phyloP scores from a whole-genome alignment of 2,329 filamentous ascomycete genomes.

The Aschersonia sp. region DNA sequence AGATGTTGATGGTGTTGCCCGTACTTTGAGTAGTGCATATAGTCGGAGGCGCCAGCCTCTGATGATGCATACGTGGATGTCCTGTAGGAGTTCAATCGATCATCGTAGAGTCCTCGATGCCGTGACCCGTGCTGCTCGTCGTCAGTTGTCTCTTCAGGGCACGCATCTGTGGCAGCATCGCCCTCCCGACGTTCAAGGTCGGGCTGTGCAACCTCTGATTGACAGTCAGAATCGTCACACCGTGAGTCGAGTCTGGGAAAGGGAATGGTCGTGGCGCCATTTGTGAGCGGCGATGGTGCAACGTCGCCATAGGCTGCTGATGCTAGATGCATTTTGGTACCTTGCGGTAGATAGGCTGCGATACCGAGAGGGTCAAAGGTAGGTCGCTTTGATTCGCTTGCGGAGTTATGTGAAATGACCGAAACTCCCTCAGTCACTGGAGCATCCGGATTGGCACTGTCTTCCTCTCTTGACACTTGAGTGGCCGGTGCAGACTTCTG shows the following conservation, averaged over 20 bases:
- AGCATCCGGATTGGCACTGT: neutral
- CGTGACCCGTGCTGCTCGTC: slow-evolving; percentile 14
- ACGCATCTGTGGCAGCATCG: slow-evolving; percentile 19
- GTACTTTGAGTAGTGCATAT: slow-evolving; percentile 12
- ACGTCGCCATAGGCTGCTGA: slow-evolving; percentile 19
- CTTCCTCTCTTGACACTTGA: too few relatives aligned
- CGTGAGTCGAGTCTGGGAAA: slow-evolving; percentile 20
- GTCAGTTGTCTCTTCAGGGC: slow-evolving; percentile 20
- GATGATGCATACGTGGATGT: slow-evolving; percentile 26
- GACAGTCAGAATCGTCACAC: slow-evolving; percentile 22
- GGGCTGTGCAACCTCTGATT: slow-evolving; percentile 12
- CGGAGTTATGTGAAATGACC: neutral
- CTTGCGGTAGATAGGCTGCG: slow-evolving; percentile 12
- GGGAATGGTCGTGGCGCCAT: slow-evolving; percentile 11
- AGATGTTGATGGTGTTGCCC: slow-evolving; percentile 10
- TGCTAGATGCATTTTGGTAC: slow-evolving; percentile 35
- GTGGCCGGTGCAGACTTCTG: too few relatives aligned
- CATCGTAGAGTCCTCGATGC: slow-evolving; percentile 13
- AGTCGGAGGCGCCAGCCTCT: slow-evolving; percentile 15
- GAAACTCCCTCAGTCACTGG: neutral
- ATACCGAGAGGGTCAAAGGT: slow-evolving; percentile 2
- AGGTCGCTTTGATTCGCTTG: neutral
- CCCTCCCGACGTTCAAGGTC: slow-evolving; percentile 14
- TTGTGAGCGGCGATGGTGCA: slow-evolving; percentile 2
- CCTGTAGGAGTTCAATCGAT: slow-evolving; percentile 17